Evolutionary conservation across 257 asterid species (phyloP).

Genomic region (Solanum tacnaense): DNA sequence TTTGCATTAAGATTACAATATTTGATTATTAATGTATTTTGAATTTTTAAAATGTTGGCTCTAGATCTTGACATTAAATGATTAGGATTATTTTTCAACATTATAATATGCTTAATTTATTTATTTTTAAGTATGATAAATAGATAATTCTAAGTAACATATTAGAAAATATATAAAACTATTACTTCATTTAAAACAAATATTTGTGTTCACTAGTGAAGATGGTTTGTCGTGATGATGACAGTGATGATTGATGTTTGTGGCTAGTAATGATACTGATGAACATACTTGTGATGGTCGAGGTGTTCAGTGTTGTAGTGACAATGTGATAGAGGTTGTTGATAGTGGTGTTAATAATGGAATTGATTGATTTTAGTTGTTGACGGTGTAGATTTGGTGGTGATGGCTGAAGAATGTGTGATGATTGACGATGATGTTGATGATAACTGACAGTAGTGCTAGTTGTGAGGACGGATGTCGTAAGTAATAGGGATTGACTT

Average conservation of each 20-base stretch:
- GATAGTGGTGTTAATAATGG: not conserved
- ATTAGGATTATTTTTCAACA: too few relatives aligned
- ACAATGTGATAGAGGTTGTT: not conserved
- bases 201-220: not conserved
- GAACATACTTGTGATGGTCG: not conserved
- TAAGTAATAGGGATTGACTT: not conserved
- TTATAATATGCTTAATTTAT: too few relatives aligned
- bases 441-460: too few relatives aligned
- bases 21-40: too few relatives aligned
- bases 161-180: not conserved
- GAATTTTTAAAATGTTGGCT: not conserved
- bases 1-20: not conserved
- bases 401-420: not conserved
- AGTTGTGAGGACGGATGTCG: not conserved
- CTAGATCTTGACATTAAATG: not conserved
- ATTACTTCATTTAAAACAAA: too few relatives aligned
- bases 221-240: not conserved
- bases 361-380: too few relatives aligned
- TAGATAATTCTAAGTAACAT: not conserved
- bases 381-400: not conserved
- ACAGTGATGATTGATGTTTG: too few relatives aligned
- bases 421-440: too few relatives aligned
- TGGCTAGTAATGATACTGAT: too few relatives aligned
- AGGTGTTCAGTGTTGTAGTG: not conserved
- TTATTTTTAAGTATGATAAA: too few relatives aligned